A percentile compares a stretch with the other conserved stretches of the same genome.
These are phyloP conservation scores for Blakeslea trispora DNA, from an alignment of 371 early-diverging fungal genomes.

Conservation along the genomic window DNA sequence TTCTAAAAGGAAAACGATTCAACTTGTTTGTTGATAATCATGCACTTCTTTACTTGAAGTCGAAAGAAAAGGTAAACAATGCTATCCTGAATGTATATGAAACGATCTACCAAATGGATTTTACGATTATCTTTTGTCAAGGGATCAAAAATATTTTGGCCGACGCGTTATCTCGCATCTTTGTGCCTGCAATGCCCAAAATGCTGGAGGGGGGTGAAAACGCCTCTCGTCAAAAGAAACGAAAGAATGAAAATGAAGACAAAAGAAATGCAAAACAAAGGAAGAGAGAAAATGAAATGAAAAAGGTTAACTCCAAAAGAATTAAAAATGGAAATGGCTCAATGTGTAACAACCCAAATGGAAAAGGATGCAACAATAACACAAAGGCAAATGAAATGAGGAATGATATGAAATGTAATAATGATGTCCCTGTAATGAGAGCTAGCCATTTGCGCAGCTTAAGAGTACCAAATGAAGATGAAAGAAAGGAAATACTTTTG, in stretches of 20 bases:
- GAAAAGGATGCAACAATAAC: too few species aligned
- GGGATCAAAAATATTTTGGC: slow-evolving; percentile 3
- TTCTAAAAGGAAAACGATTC: slow-evolving; percentile 19
- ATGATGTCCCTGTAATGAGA: too few species aligned
- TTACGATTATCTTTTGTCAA: not conserved
- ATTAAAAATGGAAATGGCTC: too few species aligned
- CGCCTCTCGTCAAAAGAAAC: not conserved
- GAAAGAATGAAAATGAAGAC: not conserved
- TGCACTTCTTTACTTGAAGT: slow-evolving; percentile 1
- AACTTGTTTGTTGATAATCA: slow-evolving; percentile 4
- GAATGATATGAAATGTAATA: not conserved
- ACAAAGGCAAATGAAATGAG: not conserved
- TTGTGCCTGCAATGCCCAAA: not conserved
- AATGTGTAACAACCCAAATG: too few species aligned
- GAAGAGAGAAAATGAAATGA: too few species aligned
- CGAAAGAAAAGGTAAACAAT: slow-evolving; percentile 7
- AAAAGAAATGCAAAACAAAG: not conserved
- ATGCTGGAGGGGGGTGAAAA: slow-evolving; percentile 4
- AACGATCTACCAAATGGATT: slow-evolving; percentile 3
- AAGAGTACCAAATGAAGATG: not conserved
- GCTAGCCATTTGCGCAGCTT: not conserved
- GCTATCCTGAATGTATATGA: not conserved
- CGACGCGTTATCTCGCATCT: not conserved
- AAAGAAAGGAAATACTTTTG: slow-evolving; percentile 1
- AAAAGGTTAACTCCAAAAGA: too few species aligned